phyloP scores from a whole-genome alignment of 352 stramenopile genomes.

The Phytophthora parvispora region DNA sequence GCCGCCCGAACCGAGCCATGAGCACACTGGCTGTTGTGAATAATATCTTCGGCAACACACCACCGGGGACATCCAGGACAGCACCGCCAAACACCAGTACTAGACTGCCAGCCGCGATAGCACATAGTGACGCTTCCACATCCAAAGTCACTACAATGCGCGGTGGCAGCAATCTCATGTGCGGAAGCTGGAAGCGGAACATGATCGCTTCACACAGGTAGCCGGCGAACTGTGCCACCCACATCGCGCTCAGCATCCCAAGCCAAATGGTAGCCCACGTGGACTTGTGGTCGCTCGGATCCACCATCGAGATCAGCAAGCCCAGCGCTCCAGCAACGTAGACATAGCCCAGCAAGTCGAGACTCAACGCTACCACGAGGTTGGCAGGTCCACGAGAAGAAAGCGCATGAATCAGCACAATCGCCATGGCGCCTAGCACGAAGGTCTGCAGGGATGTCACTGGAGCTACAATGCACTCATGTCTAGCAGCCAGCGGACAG shows the following conservation, averaged over 20 bases:
- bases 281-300: constrained; percentile 39
- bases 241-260: constrained; percentile 54
- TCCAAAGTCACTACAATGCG: constrained; percentile 58
- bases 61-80: constrained; percentile 39
- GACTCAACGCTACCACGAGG: constrained; percentile 41
- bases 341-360: constrained; percentile 51
- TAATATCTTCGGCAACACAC: constrained; percentile 74
- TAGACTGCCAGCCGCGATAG: constrained; percentile 45
- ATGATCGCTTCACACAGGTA: constrained; percentile 64
- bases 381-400: constrained; percentile 39
- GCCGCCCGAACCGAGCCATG: constrained; percentile 90
- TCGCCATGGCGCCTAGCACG: constrained; percentile 33
- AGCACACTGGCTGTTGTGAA: constrained; percentile 88
- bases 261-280: constrained; percentile 53
- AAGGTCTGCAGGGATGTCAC: constrained; percentile 51
- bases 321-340: constrained; percentile 47
- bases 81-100: constrained; percentile 46
- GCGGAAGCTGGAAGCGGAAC: constrained; percentile 58
- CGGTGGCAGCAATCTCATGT: constrained; percentile 51
- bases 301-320: constrained; percentile 52
- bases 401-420: constrained; percentile 41
- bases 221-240: constrained; percentile 54
- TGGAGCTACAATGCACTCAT: constrained; percentile 22
- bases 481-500: constrained; percentile 33
- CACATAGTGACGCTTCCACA: constrained; percentile 54